Evolutionary conservation across 305 asterid species (phyloP).

Genomic region (Fraxinus angustifolia): DNA sequence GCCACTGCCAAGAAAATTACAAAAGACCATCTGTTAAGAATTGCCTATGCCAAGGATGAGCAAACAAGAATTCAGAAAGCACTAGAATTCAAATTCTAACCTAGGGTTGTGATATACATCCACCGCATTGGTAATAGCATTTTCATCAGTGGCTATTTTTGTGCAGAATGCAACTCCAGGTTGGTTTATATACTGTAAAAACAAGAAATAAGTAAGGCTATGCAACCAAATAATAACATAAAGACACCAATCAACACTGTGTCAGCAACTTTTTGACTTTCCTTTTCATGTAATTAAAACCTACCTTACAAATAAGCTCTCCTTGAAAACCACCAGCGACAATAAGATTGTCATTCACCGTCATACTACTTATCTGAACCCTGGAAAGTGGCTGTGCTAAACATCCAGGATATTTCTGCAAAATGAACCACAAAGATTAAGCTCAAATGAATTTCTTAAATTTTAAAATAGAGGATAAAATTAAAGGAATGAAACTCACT

Average conservation of each 20-base stretch:
- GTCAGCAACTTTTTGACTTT: background rate
- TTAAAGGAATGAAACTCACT: conserved; percentile 33
- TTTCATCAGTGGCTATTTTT: conserved; percentile 60
- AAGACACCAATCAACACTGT: background rate
- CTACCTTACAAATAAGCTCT: conserved; percentile 87
- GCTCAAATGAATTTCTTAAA: background rate
- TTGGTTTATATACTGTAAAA: conserved; percentile 55
- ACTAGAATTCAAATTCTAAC: conserved; percentile 28
- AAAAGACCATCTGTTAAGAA: background rate
- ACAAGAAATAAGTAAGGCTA: conserved; percentile 9
- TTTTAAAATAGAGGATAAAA: background rate
- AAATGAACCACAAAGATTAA: conserved; percentile 10
- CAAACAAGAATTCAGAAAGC: background rate
- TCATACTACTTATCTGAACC: conserved; percentile 78
- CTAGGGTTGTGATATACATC: conserved; percentile 43
- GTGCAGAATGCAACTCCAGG: conserved; percentile 68
- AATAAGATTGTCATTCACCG: conserved; percentile 66
- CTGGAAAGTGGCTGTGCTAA: conserved; percentile 55
- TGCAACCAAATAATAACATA: background rate
- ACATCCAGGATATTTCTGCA: conserved; percentile 63
- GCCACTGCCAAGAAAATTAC: conserved; percentile 42
- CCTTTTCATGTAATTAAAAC: background rate
- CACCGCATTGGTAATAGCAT: conserved; percentile 74
- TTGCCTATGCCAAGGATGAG: background rate
- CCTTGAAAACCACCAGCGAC: conserved; percentile 89